phyloP scores from a whole-genome alignment of 306 rosid species.

The Lathyrus aphaca region DNA sequence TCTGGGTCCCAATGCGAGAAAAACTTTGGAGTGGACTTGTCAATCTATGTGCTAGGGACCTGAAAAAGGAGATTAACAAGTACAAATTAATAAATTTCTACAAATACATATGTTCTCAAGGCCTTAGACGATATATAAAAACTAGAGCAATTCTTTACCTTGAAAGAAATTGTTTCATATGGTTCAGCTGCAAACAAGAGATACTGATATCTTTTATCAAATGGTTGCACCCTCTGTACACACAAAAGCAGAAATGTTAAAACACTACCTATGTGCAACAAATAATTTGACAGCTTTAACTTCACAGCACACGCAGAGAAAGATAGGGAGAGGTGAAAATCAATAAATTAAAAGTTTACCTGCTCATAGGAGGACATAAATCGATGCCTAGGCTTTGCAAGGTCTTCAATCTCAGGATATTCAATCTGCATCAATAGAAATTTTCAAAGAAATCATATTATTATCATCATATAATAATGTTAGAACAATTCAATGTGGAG shows the following conservation, averaged over 20 bases:
- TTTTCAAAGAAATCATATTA: background rate
- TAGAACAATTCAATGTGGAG: background rate
- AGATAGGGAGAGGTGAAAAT: background rate
- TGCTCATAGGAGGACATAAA: constrained; percentile 99
- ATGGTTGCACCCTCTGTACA: constrained; percentile 73
- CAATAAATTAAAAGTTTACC: constrained; percentile 47
- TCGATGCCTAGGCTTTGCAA: constrained; percentile 84
- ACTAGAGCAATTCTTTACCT: constrained; percentile 54
- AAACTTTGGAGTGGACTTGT: constrained; percentile 88
- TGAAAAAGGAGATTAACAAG: constrained; percentile 42
- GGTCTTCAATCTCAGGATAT: constrained; percentile 97
- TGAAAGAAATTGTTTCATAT: constrained; percentile 87
- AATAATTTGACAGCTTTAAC: background rate
- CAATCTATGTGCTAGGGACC: constrained; percentile 98
- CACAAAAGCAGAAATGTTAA: constrained; percentile 30
- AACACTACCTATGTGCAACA: constrained; percentile 2
- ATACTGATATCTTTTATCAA: constrained; percentile 85
- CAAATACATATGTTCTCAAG: background rate
- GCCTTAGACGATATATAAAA: too few species aligned
- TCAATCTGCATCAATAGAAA: constrained; percentile 64
- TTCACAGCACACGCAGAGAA: background rate
- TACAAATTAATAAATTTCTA: background rate
- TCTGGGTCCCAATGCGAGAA: constrained; percentile 99
- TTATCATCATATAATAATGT: background rate
- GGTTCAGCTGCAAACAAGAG: constrained; percentile 94